Base-by-base conservation (phyloP, 2,329 filamentous ascomycete species). In the Cytospora piceae region DNA sequence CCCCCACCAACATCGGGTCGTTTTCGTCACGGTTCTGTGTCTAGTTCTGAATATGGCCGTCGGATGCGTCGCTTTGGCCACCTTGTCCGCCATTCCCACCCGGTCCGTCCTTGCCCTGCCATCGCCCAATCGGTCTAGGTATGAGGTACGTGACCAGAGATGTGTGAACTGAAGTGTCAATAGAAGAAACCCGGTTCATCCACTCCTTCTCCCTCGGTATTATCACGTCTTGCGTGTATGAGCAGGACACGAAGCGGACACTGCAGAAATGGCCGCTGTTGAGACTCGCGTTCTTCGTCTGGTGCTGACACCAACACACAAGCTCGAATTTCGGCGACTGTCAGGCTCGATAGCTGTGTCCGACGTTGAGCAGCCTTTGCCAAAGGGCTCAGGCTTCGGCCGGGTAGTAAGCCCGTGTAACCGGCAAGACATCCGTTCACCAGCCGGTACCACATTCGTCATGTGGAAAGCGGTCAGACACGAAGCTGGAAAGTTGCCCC, bases 131-230 rank as follows among this genome's bases (percentile, higher is more conserved):
- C 53, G 60, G 53, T 57, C 60, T 63, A 37, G 60, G 42, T 51
- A 63, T 63, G 34, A 34, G 60, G 56, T 57, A 63, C 34, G 42
- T 63, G 52, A 32, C 37, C 53, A 57, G 56, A 63, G 60, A 56
- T 56, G 53, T 57, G 60, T 29, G 11, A 42, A 22, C 34, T 57
- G 53, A 56, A 63, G 22, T 63, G 53, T 24, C 56, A 29, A 32
- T 34, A 27, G 39, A 37, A 34, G 49, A 34, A 49, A 56, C 53
- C 60, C 53, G 60, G 37, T 39, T 57, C 31, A 56, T 51, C 29
- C 39, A 62, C 4, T 51, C 27, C 24, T 29, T 20, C 17, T 20
- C 49, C 52, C n/a, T 39, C 39, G 11, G 49, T 24, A 27, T 42
- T 22, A 14, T 57, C 60, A 49, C 37, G 56, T 57, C 39, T 42